phyloP scores from a whole-genome alignment of 495 filamentous ascomycete species.

The Aspergillus coremiiformis region DNA sequence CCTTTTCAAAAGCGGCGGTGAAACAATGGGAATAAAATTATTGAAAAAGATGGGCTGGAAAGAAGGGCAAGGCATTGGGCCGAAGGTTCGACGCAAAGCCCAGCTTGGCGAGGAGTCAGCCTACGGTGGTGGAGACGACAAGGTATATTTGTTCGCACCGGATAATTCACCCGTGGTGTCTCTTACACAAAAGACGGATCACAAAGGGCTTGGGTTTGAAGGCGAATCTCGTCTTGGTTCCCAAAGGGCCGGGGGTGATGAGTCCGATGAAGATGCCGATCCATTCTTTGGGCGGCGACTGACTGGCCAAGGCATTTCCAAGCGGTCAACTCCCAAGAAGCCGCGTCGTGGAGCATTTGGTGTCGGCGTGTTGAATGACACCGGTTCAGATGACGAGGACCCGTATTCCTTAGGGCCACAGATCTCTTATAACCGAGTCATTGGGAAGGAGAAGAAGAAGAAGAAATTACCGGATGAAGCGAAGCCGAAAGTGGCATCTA shows the following conservation, averaged over 20 bases:
- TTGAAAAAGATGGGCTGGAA: constrained; percentile 95
- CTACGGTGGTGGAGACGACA: constrained; percentile 29
- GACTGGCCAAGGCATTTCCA: constrained; percentile 22
- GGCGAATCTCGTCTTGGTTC: constrained; percentile 52
- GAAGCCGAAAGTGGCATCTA: constrained; percentile 38
- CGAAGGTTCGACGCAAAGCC: constrained; percentile 73
- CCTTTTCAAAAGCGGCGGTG: constrained; percentile 64
- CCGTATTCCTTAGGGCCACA: constrained; percentile 86
- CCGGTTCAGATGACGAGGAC: constrained; percentile 95
- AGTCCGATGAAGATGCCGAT: constrained; percentile 39
- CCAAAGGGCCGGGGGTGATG: constrained; percentile 29
- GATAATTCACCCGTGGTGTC: constrained; percentile 70
- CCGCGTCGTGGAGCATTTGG: constrained; percentile 64
- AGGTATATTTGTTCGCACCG: constrained; percentile 80
- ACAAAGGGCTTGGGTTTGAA: constrained; percentile 74
- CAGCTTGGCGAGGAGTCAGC: constrained; percentile 49
- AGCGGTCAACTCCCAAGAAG: constrained; percentile 41
- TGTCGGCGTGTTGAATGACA: constrained; percentile 87
- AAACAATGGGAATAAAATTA: constrained; percentile 84
- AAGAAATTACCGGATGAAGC: constrained; percentile 42
- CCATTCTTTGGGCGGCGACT: constrained; percentile 37
- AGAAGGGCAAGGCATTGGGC: constrained; percentile 86
- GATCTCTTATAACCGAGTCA: constrained; percentile 79
- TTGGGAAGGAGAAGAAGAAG: constrained; percentile 81
- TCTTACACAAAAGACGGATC: constrained; percentile 68